Percentiles rank a stretch among this genome's conserved stretches.
These are phyloP conservation scores for Leccinum olivaceopallidum DNA, from an alignment of 768 basidiomycete species.

Conservation along the genomic window DNA sequence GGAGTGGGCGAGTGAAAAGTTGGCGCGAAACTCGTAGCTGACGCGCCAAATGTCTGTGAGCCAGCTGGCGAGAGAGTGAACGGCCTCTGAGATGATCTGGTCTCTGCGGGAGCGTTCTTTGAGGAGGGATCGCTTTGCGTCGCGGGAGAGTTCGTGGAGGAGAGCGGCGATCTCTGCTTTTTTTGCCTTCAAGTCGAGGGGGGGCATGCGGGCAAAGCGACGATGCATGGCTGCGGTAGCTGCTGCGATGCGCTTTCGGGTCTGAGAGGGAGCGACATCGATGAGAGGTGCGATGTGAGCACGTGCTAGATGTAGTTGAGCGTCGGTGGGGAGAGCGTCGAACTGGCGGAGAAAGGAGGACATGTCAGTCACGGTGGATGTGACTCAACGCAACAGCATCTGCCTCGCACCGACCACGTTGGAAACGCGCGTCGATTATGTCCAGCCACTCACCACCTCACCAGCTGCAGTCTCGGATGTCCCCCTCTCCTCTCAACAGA, in stretches of 20 bases:
- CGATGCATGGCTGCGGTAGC: slow-evolving; percentile 43
- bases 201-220: slow-evolving; percentile 43
- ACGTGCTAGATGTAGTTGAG: slow-evolving; percentile 48
- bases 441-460: slow-evolving; percentile 47
- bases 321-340: slow-evolving; percentile 53
- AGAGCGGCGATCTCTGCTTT: slow-evolving; percentile 54
- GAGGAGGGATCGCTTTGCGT: slow-evolving; percentile 52
- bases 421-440: slow-evolving; percentile 64
- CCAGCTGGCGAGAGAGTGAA: slow-evolving; percentile 58
- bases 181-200: slow-evolving; percentile 53
- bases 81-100: slow-evolving; percentile 55
- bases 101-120: slow-evolving; percentile 54
- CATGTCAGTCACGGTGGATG: neutral
- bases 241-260: slow-evolving; percentile 39
- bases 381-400: neutral
- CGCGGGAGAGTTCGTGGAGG: slow-evolving; percentile 52
- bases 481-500: slow-evolving; percentile 46
- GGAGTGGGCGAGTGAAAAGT: slow-evolving; percentile 52
- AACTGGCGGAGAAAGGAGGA: slow-evolving; percentile 43
- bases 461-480: no score
- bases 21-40: slow-evolving; percentile 56
- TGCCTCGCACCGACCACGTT: slow-evolving; percentile 54
- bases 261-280: slow-evolving; percentile 40
- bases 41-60: slow-evolving; percentile 63
- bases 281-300: slow-evolving; percentile 52